phyloP scores from a whole-genome alignment of 352 stramenopile species.

The Elongisporangium senticosum region DNA sequence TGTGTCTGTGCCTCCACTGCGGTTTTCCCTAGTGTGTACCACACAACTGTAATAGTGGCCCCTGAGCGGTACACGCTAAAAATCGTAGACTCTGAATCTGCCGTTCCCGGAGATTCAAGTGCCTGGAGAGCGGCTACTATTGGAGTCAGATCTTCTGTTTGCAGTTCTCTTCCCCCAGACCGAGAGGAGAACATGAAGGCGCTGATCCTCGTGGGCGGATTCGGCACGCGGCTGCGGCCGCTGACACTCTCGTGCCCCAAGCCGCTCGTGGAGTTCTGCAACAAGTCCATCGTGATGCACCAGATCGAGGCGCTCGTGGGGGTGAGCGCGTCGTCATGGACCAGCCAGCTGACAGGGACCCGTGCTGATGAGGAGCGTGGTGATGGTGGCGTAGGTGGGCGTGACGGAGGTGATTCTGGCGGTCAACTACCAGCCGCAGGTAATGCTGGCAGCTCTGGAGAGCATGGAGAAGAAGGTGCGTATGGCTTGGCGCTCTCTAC shows the following conservation, averaged over 20 bases:
- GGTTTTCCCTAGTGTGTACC: too few species aligned
- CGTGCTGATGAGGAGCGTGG: background rate
- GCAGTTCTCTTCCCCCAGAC: background rate
- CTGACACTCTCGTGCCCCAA: slow-evolving; percentile 88
- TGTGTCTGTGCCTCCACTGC: too few species aligned
- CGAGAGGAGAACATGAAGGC: slow-evolving; percentile 71
- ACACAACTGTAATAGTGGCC: background rate
- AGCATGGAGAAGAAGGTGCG: slow-evolving; percentile 75
- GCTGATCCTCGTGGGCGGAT: slow-evolving; percentile 87
- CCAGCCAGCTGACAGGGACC: background rate
- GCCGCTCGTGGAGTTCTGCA: slow-evolving; percentile 89
- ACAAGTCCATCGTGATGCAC: slow-evolving; percentile 87
- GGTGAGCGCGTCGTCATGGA: slow-evolving; percentile 17
- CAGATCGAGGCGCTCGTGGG: slow-evolving; percentile 86
- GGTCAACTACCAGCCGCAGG: slow-evolving; percentile 88
- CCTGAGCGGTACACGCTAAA: background rate
- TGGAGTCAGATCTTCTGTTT: background rate
- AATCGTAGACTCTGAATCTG: background rate
- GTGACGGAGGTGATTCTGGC: slow-evolving; percentile 87
- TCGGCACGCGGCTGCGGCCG: slow-evolving; percentile 85
- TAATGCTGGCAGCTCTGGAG: slow-evolving; percentile 78
- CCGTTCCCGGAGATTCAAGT: background rate
- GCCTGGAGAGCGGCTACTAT: background rate
- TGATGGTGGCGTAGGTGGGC: slow-evolving; percentile 45
- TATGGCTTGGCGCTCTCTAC: background rate